These are phyloP conservation scores for Serendipita vermifera DNA, from an alignment of 768 basidiomycete genomes.

Conservation along the genomic window DNA sequence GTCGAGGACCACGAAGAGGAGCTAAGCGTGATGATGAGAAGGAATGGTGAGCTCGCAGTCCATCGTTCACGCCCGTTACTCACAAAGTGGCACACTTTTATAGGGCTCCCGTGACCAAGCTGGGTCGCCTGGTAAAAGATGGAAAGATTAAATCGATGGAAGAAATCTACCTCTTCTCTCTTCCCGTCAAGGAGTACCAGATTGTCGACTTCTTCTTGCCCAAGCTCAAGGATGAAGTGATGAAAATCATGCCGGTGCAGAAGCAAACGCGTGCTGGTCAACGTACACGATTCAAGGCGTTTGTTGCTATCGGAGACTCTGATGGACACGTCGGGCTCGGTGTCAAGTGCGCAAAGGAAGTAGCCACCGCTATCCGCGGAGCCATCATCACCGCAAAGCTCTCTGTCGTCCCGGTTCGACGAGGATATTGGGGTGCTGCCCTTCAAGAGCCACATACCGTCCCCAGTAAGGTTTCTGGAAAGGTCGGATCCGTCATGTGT, in stretches of 20 bases:
- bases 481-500: slow-evolving; percentile 98
- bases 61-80: not conserved
- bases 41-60: slow-evolving; percentile 63
- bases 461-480: slow-evolving; percentile 95
- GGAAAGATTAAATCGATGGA: slow-evolving; percentile 99
- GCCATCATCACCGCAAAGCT: slow-evolving; percentile 99
- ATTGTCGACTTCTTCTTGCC: slow-evolving; percentile 99
- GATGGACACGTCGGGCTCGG: slow-evolving; percentile 98
- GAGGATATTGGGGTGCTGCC: slow-evolving; percentile 99
- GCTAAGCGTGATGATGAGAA: slow-evolving; percentile 99
- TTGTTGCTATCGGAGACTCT: slow-evolving; percentile 97
- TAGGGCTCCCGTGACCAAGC: slow-evolving; percentile 97
- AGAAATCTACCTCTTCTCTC: slow-evolving; percentile 99
- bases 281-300: slow-evolving; percentile 99
- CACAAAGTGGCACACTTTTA: not conserved
- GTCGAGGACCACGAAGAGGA: slow-evolving; percentile 79
- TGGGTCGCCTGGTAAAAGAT: slow-evolving; percentile 97
- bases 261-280: slow-evolving; percentile 99
- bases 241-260: slow-evolving; percentile 99
- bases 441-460: slow-evolving; percentile 99
- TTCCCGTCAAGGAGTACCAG: slow-evolving; percentile 98
- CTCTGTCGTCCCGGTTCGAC: slow-evolving; percentile 91
- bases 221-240: slow-evolving; percentile 98
- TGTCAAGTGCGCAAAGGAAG: slow-evolving; percentile 99
- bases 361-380: slow-evolving; percentile 97